A percentile compares a stretch with the other conserved stretches of the same genome.
Evolutionary conservation across 225 moss, liverwort and hornwort species (phyloP).

Genomic region (Pleurozium schreberi): DNA sequence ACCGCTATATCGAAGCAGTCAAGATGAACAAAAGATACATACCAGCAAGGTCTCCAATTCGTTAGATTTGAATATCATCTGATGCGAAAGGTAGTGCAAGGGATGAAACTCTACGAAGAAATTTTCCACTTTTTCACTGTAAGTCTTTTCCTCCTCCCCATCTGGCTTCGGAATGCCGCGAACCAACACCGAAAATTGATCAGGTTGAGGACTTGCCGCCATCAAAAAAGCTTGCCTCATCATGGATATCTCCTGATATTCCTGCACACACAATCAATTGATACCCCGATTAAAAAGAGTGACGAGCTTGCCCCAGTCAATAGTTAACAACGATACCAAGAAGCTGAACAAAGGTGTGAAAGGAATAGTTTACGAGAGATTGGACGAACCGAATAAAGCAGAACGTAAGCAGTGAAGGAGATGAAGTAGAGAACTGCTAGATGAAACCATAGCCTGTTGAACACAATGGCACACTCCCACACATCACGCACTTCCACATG

Average conservation of each 20-base stretch:
- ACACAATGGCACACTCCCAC: conserved; percentile 18
- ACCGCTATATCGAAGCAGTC: neutral
- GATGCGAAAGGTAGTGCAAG: conserved; percentile 63
- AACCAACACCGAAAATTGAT: conserved; percentile 86
- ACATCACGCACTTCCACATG: conserved; percentile 14
- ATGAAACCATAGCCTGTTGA: conserved; percentile 84
- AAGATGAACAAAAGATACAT: neutral
- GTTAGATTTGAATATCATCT: conserved; percentile 61
- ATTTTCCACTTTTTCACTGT: conserved; percentile 58
- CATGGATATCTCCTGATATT: conserved; percentile 50
- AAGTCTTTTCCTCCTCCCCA: conserved; percentile 25
- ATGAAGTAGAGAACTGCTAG: conserved; percentile 82
- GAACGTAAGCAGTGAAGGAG: conserved; percentile 65
- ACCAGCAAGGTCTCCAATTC: conserved; percentile 64
- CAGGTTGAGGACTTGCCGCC: conserved; percentile 57
- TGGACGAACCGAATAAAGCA: conserved; percentile 62
- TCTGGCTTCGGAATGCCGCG: conserved; percentile 63
- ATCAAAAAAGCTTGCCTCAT: conserved; percentile 52
- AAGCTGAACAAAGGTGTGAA: neutral
- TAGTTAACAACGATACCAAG: neutral
- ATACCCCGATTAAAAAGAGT: neutral
- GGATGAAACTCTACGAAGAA: conserved; percentile 70
- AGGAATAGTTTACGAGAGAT: conserved; percentile 12
- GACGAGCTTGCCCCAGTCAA: neutral
- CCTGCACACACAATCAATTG: conserved; percentile 22